phyloP scores from a whole-genome alignment of 2,329 filamentous ascomycete species.

The Paramyrothecium roridum region DNA sequence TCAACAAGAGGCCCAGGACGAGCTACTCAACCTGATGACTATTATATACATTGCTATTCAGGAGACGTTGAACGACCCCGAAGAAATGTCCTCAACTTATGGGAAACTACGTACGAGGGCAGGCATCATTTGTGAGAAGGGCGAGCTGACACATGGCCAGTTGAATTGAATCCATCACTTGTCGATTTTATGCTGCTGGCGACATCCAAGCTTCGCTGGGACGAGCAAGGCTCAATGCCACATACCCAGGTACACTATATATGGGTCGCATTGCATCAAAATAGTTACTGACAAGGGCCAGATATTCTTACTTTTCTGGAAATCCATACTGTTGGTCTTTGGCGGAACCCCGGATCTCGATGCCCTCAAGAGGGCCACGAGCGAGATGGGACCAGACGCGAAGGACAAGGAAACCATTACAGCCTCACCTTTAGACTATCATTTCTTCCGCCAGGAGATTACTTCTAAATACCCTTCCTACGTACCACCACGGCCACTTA shows the following conservation, averaged over 20 bases:
- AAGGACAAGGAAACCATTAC: slow-evolving; percentile 78
- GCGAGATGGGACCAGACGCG: slow-evolving; percentile 54
- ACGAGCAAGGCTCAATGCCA: slow-evolving; percentile 59
- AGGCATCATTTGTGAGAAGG: neutral
- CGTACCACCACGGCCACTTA: slow-evolving; percentile 76
- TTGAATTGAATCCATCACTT: slow-evolving; percentile 62
- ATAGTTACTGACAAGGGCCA: slow-evolving; percentile 28
- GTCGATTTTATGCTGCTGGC: slow-evolving; percentile 70
- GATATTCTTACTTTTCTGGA: slow-evolving; percentile 87
- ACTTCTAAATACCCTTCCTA: slow-evolving; percentile 98
- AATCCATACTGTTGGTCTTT: slow-evolving; percentile 81
- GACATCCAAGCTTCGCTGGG: slow-evolving; percentile 69
- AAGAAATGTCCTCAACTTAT: slow-evolving; percentile 43
- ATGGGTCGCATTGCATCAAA: neutral
- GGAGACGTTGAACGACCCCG: slow-evolving; percentile 48
- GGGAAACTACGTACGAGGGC: slow-evolving; percentile 47
- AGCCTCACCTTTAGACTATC: slow-evolving; percentile 92
- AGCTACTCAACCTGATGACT: slow-evolving; percentile 61
- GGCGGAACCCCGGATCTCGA: slow-evolving; percentile 74
- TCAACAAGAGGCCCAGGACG: slow-evolving; percentile 53
- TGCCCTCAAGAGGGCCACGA: slow-evolving; percentile 69
- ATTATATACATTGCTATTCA: slow-evolving; percentile 61
- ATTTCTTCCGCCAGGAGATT: slow-evolving; percentile 93
- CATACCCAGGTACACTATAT: slow-evolving; percentile 55
- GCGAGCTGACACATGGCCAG: slow-evolving; percentile 28